A percentile compares a stretch with the other conserved stretches of the same genome.
phyloP scores from a whole-genome alignment of 345 rosid species.

The Capsella bursapastoris region DNA sequence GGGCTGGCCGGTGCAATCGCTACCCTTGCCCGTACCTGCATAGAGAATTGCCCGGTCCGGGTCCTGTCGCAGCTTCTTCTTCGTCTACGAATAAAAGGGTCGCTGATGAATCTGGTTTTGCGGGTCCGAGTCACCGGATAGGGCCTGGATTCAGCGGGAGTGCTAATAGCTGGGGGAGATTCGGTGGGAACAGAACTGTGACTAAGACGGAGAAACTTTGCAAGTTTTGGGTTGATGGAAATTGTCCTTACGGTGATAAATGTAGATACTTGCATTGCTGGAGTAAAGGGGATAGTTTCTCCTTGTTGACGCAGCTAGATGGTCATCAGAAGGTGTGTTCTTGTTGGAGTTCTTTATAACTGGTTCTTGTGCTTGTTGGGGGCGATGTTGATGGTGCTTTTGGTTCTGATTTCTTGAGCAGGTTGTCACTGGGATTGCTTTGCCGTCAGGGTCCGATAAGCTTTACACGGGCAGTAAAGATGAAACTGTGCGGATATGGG shows the following conservation, averaged over 20 bases:
- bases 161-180: slow-evolving; percentile 58
- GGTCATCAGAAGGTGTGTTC: slow-evolving; percentile 77
- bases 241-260: slow-evolving; percentile 70
- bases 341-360: not conserved
- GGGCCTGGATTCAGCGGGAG: slow-evolving; percentile 53
- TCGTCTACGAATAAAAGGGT: slow-evolving; percentile 59
- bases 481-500: slow-evolving; percentile 84
- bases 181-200: slow-evolving; percentile 56
- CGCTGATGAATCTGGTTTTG: slow-evolving; percentile 64
- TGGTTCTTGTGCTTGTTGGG: slow-evolving; percentile 19
- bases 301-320: slow-evolving; percentile 80
- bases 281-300: slow-evolving; percentile 75
- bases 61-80: slow-evolving; percentile 10
- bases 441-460: slow-evolving; percentile 82
- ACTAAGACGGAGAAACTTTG: slow-evolving; percentile 75
- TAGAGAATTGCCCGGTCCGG: slow-evolving; percentile 60
- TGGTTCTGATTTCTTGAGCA: slow-evolving; percentile 31
- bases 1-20: slow-evolving; percentile 82
- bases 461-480: slow-evolving; percentile 90
- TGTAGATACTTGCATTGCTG: slow-evolving; percentile 85
- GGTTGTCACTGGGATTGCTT: slow-evolving; percentile 87
- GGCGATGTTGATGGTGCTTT: slow-evolving; percentile 17
- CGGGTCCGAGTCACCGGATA: slow-evolving; percentile 58
- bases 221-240: slow-evolving; percentile 85
- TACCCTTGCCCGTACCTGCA: slow-evolving; percentile 76